Percentiles rank a stretch among this genome's conserved stretches.
phyloP scores from a whole-genome alignment of 106 monocot species.

The Allium cepa region DNA sequence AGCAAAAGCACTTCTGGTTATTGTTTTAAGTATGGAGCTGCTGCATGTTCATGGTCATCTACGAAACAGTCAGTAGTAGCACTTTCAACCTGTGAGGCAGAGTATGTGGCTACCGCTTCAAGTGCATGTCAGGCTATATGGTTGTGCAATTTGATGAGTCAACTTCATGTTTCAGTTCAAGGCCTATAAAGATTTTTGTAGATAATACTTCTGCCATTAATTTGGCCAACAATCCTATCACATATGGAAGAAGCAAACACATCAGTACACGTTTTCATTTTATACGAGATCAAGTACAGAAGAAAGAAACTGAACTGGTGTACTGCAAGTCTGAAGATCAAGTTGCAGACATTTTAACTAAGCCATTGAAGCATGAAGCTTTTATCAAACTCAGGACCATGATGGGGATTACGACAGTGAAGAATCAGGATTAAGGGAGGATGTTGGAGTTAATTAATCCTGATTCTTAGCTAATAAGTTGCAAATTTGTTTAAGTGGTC shows the following conservation, averaged over 20 bases:
- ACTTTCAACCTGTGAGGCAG: background rate
- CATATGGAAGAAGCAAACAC: conserved; percentile 7
- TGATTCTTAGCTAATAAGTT: background rate
- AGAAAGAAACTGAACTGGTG: background rate
- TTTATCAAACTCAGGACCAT: background rate
- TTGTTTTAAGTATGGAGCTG: background rate
- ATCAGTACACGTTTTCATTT: background rate
- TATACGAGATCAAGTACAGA: background rate
- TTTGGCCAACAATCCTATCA: background rate
- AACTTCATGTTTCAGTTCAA: background rate
- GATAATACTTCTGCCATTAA: conserved; percentile 9
- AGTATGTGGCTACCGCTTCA: background rate
- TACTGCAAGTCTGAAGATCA: background rate
- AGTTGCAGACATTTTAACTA: background rate
- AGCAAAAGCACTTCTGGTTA: conserved; percentile 4
- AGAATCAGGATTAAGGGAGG: background rate
- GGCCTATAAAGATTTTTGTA: background rate
- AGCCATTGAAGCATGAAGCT: background rate
- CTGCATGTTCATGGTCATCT: background rate
- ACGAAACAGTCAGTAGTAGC: background rate
- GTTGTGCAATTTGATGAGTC: conserved; percentile 2
- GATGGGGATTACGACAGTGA: background rate
- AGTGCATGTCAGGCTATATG: conserved; percentile 3
- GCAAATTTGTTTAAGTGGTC: background rate
- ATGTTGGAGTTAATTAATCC: background rate